Evolutionary conservation across 176 grass and related monocot species (phyloP), one percentile per base, ranked within the genome.

Genomic region (Thinopyrum elongatum): DNA sequence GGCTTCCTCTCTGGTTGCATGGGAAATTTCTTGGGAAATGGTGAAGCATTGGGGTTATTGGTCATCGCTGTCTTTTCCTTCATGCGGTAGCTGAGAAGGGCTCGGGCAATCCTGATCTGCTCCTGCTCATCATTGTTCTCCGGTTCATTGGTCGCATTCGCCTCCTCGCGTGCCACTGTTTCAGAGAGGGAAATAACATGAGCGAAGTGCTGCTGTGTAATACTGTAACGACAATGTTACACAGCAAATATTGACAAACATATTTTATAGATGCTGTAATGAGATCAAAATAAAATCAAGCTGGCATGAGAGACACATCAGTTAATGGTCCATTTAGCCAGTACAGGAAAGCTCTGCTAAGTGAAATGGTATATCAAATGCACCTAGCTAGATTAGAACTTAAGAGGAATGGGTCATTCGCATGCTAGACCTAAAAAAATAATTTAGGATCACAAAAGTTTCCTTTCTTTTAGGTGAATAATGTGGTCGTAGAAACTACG

Each of bases 11-110:
- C 89, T 72, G 79, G 85, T 31, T 93, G 94, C 82, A 97, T 86
- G 4, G 97, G 97, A 63, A 99, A 99, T 87, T 97, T 99, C 87
- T 93, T 94, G 22, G 97, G 97, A 27, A 99, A 99, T 62, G 94
- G 94, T 14, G 92, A 91, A 63, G 89, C 94, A 70, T 92, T 75
- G 14, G 94, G 97, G 85, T 99, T 94, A 74, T 91, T 88, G 25
- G 87, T 94, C 97, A 97, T 99, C 4, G 97, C 92, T 51, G 94
- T 97, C 80, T 91, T 99, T 64, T 97, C 97, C 83, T 99, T 89
- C n/a, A 93, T 76, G 55, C 97, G 94, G 30, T 99, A 99, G 33
- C 93, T 96, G 41, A 99, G 90, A 58, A 99, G 91, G 76, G 97
- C 97, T 82, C 97, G 88, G 51, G 97, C 94, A 79, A 99, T 99